Base-by-base conservation (phyloP, 2,329 filamentous ascomycete genomes). In the Trichocomaceae sp. region DNA sequence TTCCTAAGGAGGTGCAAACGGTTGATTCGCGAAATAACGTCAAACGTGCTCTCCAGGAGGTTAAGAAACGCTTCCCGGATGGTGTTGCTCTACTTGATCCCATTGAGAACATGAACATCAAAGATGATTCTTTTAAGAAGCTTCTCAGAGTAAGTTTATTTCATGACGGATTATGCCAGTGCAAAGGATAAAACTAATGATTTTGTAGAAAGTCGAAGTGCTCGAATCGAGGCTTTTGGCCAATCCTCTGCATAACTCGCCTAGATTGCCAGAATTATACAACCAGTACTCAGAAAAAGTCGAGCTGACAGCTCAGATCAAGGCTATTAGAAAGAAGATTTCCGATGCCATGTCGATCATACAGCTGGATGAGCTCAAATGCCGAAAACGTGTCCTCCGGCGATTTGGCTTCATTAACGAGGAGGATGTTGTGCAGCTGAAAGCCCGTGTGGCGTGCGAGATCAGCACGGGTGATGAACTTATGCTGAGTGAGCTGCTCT, bases 381-480 rank as follows among this genome's bases (percentile, higher is more conserved):
- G 88, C 60, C 86, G 93, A 59, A 99, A 96, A 77, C 87, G 93
- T 62, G 93, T 99, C 4, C 81, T 99, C 29, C 89, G 95, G 47
- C 89, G 93, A 52, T 82, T 99, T 10, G 90, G 88, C 4, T 99
- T 99, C 74, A 95, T 96, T 73, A 95, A 96, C 69, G 93, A 97
- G 57, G 82, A 84, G 51, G 93, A 97, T 69, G 91, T 99, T 1
- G 91, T 99, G 8, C 88, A 97, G 75, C 82, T 97, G 66, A 99
- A 99, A 75, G 93, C 92, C 10, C 88, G 95, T 54, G 95, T 97
- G 2, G 93, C 93, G 1, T 99, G 93, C 72, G 92, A 99, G 74
- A 97, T 99, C 61, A 96, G 90, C 59, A 96, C 92, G 0, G 93
- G 92, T 35, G 93, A 99, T 66, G 95, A 99, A 70, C 79, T 99